A percentile compares a stretch with the other conserved stretches of the same genome.
Evolutionary conservation across 805 yeast species (phyloP).

Genomic region (Barnettozyma pratensis): DNA sequence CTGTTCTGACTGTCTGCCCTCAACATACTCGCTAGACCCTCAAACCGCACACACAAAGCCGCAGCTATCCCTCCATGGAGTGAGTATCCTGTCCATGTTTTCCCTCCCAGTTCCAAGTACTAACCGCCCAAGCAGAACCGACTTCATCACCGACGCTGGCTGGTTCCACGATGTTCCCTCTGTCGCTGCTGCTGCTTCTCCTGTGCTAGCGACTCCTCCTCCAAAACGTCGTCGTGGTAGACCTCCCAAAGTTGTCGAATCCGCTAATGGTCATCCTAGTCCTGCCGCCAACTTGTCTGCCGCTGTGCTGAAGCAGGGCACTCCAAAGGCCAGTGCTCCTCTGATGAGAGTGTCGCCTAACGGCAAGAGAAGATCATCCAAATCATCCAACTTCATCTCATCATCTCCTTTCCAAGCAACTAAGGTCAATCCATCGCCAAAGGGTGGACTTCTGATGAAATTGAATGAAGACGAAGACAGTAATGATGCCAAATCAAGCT

Average conservation of each 20-base stretch:
- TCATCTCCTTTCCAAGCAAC: slow-evolving; percentile 16
- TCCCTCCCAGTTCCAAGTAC: neutral
- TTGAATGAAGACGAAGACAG: slow-evolving; percentile 6
- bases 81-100: neutral
- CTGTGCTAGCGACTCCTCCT: slow-evolving; percentile 14
- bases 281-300: slow-evolving; percentile 25
- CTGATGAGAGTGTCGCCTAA: slow-evolving; percentile 26
- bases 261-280: slow-evolving; percentile 6
- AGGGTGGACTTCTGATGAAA: slow-evolving; percentile 22
- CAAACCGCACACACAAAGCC: too few species aligned
- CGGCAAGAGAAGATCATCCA: neutral
- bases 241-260: slow-evolving; percentile 18
- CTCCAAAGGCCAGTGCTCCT: slow-evolving; percentile 24
- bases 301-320: slow-evolving; percentile 24
- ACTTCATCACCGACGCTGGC: neutral
- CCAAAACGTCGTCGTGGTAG: slow-evolving; percentile 28
- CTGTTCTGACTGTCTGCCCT: neutral
- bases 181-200: neutral
- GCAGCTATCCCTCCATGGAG: neutral
- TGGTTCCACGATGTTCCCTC: neutral
- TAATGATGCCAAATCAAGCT: too few species aligned
- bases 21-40: too few species aligned
- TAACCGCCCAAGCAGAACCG: neutral
- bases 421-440: slow-evolving; percentile 21
- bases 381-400: too few species aligned